phyloP scores from a whole-genome alignment of 331 rosid genomes.

The Acacia concinna region DNA sequence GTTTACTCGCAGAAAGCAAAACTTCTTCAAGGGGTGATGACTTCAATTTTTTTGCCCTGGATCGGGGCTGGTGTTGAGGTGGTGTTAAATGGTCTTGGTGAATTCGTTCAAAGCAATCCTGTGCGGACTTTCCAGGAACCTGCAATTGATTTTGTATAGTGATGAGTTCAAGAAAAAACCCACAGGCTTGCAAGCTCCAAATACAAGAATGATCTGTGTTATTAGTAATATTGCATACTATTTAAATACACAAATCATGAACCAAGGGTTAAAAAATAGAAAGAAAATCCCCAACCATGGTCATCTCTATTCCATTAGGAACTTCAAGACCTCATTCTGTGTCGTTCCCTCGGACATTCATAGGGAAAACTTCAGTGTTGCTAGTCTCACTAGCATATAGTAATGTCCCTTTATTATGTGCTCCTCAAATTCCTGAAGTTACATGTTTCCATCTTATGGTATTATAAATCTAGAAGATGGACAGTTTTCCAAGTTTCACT shows the following conservation, averaged over 20 bases:
- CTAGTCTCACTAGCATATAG: background rate
- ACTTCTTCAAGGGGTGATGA: constrained; percentile 48
- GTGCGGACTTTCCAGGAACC: constrained; percentile 93
- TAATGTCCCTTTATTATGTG: background rate
- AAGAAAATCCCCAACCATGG: background rate
- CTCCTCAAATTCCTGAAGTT: background rate
- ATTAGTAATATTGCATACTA: constrained; percentile 6
- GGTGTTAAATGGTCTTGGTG: constrained; percentile 66
- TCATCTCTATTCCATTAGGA: background rate
- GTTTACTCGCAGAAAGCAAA: constrained; percentile 65
- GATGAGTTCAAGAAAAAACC: constrained; percentile 17
- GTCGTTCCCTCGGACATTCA: background rate
- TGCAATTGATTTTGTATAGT: constrained; percentile 38
- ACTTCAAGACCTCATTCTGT: background rate
- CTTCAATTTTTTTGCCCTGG: constrained; percentile 53
- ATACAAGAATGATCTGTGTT: constrained; percentile 5
- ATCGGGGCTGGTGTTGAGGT: constrained; percentile 55
- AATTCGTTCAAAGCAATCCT: constrained; percentile 87
- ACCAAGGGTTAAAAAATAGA: background rate
- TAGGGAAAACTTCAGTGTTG: background rate
- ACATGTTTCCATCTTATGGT: background rate
- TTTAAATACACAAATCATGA: constrained; percentile 11
- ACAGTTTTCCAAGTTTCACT: background rate
- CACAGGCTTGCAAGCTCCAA: constrained; percentile 14
- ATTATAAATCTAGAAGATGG: background rate